These are phyloP conservation scores for Umbelopsis sp. DNA, from an alignment of 192 early-diverging fungal species.

Conservation along the genomic window DNA sequence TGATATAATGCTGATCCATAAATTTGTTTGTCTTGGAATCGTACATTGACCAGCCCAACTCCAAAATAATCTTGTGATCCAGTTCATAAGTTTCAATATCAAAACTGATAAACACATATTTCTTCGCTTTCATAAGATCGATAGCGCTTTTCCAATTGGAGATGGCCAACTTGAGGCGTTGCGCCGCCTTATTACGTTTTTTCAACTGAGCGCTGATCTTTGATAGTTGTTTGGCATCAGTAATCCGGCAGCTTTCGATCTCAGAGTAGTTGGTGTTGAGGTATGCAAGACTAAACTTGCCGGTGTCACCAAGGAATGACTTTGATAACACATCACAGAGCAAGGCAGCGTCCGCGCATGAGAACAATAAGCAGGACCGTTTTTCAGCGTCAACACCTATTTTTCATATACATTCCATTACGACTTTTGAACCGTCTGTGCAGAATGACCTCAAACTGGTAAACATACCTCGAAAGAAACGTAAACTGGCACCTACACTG, in stretches of 20 bases:
- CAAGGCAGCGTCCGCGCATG: no score
- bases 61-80: slow-evolving; percentile 46
- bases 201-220: background rate
- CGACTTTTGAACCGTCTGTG: no score
- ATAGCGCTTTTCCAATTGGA: slow-evolving; percentile 16
- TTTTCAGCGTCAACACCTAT: no score
- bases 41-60: slow-evolving; percentile 53
- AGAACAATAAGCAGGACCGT: no score
- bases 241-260: background rate
- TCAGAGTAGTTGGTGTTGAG: background rate
- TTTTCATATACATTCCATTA: no score
- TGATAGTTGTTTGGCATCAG: background rate
- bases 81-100: slow-evolving; percentile 51
- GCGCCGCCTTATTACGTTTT: background rate
- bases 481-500: background rate
- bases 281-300: no score
- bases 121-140: slow-evolving; percentile 26
- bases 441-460: no score
- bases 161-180: background rate
- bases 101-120: slow-evolving; percentile 38
- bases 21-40: slow-evolving; percentile 37
- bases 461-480: no score
- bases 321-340: no score
- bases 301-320: no score
- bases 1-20: slow-evolving; percentile 48